These are phyloP conservation scores for Umbelopsis vinacea DNA, from an alignment of 192 early-diverging fungal genomes.

Conservation along the genomic window DNA sequence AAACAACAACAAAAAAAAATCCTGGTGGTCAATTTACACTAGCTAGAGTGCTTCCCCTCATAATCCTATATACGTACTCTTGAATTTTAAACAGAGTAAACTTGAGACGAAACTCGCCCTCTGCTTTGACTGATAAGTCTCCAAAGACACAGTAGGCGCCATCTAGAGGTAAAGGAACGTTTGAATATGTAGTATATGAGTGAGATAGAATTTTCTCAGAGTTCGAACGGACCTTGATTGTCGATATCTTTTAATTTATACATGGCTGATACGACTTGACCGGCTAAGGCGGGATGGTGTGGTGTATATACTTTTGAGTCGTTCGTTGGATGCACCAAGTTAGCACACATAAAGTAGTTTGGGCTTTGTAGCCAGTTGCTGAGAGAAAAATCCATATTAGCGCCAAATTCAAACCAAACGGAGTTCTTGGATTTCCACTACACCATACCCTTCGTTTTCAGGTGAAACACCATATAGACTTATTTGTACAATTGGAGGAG, in stretches of 20 bases:
- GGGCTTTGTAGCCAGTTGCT: conserved; percentile 72
- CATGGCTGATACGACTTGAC: conserved; percentile 89
- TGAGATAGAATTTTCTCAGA: background rate
- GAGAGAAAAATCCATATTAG: conserved; percentile 1
- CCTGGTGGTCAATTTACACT: background rate
- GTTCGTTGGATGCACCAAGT: conserved; percentile 74
- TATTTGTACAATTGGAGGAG: conserved; percentile 39
- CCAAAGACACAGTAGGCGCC: conserved; percentile 96
- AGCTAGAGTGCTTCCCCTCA: too few relatives aligned
- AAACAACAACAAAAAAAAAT: too few relatives aligned
- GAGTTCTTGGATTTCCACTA: background rate
- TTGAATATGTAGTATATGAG: background rate
- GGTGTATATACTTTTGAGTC: conserved; percentile 74
- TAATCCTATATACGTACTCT: too few relatives aligned
- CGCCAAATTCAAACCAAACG: background rate
- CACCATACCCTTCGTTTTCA: conserved; percentile 26
- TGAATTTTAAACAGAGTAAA: conserved; percentile 91
- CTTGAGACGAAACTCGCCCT: conserved; percentile 79
- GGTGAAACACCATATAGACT: conserved; percentile 10
- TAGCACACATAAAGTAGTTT: conserved; percentile 95
- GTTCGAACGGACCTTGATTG: conserved; percentile 49
- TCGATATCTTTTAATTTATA: conserved; percentile 85
- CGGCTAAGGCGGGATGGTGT: conserved; percentile 78
- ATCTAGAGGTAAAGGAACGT: conserved; percentile 43
- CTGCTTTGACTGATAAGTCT: conserved; percentile 84